Evolutionary conservation across 1,284 basidiomycete species (phyloP).

Genomic region (Puccinia polysora): DNA sequence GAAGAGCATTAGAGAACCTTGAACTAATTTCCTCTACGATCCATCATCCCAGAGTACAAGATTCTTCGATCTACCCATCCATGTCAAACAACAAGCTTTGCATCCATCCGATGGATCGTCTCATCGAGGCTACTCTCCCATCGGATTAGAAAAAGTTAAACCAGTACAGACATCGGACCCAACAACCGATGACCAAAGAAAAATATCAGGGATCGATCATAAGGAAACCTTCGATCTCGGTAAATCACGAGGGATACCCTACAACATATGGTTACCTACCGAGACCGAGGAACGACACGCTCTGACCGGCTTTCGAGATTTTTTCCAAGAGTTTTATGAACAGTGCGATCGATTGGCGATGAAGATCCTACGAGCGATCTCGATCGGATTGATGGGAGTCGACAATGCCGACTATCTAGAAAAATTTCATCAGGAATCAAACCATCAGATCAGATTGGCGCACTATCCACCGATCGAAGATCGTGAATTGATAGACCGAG

Average conservation of each 20-base stretch:
- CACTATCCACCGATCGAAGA: conserved; percentile 59
- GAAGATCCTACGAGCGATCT: conserved; percentile 58
- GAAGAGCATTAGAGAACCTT: no score
- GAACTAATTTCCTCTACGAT: background rate
- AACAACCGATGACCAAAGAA: conserved; percentile 54
- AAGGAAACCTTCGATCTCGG: conserved; percentile 63
- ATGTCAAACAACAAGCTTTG: conserved; percentile 60
- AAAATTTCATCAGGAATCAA: conserved; percentile 56
- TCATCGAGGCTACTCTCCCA: conserved; percentile 57
- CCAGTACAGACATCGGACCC: conserved; percentile 57
- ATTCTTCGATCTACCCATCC: conserved; percentile 59
- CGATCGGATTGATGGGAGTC: conserved; percentile 56
- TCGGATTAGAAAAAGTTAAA: conserved; percentile 52
- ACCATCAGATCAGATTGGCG: conserved; percentile 62
- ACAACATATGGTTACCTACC: conserved; percentile 62
- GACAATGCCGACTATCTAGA: conserved; percentile 57
- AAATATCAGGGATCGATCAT: conserved; percentile 56
- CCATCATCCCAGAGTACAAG: conserved; percentile 55
- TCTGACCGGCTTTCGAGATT: conserved; percentile 60
- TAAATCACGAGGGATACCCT: background rate
- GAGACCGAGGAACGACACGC: conserved; percentile 49
- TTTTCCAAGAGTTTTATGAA: conserved; percentile 59
- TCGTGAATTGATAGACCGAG: no score
- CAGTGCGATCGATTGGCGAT: conserved; percentile 57
- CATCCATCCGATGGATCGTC: conserved; percentile 60